Base-by-base conservation (phyloP, 2,329 filamentous ascomycete species). In the Apiospora rasikravindrae region DNA sequence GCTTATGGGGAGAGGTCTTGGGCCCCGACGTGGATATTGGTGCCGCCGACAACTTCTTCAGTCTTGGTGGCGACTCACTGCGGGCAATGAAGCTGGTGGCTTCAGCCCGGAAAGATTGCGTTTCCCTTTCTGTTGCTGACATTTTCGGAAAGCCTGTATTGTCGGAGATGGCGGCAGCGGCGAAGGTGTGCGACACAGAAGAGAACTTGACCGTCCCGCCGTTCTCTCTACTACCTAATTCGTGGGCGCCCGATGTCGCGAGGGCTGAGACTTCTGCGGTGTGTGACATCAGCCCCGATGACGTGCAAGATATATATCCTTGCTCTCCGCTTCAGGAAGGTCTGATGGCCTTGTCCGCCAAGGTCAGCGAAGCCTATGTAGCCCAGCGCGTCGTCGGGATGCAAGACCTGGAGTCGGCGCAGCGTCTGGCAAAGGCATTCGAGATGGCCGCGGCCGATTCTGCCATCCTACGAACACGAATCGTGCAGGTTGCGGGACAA, bases 311-410 rank as follows among this genome's bases (percentile, higher is more conserved):
- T 72, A 77, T 88, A 0, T 90, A 88, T 70, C 87, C 88, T 1
- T 88, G 86, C 78, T 87, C 87, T 0, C 84, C 87, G 0, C 80
- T 88, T 1, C 88, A 90, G 73, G 87, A 88, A 76, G 86, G 85
- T 1, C 82, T 90, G 1, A 85, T 90, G 81, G 86, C 87, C 0
- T 77, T 89, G 7, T 87, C 87, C 2, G 82, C 84, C 72, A 87
- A 87, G 76, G 81, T 85, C 33, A 82, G 83, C 45, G 87, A 87
- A 57, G 84, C 86, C 0, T 90, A 89, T 53, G 83, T 90, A 2
- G 86, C 86, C 1, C 86, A 86, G 74, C 81, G 85, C 51, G 84
- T 88, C 1, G 81, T 86, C 29, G 78, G 83, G 57, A 78, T 88
- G 4, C 75, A 78, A 6, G 79, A 83, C 64, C 71, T 77, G 1